Evolutionary conservation across 129 eudicot genomes (phyloP), one percentile per base, ranked within the genome.

Genomic region (Rutidosis leptorrhynchoides): DNA sequence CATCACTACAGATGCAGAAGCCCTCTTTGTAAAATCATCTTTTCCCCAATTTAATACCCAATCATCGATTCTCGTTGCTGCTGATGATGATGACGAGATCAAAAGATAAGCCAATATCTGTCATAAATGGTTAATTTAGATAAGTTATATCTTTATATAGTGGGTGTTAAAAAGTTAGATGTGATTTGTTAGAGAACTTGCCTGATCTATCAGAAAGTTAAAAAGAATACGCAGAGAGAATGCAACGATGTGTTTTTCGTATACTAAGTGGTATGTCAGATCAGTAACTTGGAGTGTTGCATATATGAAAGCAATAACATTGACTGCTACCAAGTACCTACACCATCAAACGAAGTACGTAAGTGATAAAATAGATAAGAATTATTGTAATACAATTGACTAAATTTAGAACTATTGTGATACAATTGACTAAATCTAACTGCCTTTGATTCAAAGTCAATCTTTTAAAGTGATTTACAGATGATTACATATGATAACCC

Each of bases 21-120:
- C 96, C 87, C 64, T 88, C 69, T 79, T 67, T 22, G 95, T 92
- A 29, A 92, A 92, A 73, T 80, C 82, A 43, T 92, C 98, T 62
- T 79, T 84, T 4, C 98, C 98, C 98, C 98, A 92, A 66, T 92
- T 88, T 14, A 81, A 62, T 56, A 84, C 84, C 98, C 98, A 92
- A 66, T 85, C 96, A 62, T 81, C 84, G 17, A 85, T 81, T 82
- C 95, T 74, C 6, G 96, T 77, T 37, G 95, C 96, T 23, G 96
- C 81, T 14, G 98, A 84, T 27, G 98, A 88, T 58, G 98, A 92
- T 15, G 98, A 89, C 0, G 96, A 92, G 67, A 92, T 78, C 72
- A 92, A 72, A 25, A 92, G 89, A 74, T 88, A 92, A 1, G 98
- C 95, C 66, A 92, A 48, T 60, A 88, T 74, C 98, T 92, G 95